A percentile compares a stretch with the other conserved stretches of the same genome.
Evolutionary conservation across 768 basidiomycete species (phyloP).

Genomic region (Suillus alpinus): DNA sequence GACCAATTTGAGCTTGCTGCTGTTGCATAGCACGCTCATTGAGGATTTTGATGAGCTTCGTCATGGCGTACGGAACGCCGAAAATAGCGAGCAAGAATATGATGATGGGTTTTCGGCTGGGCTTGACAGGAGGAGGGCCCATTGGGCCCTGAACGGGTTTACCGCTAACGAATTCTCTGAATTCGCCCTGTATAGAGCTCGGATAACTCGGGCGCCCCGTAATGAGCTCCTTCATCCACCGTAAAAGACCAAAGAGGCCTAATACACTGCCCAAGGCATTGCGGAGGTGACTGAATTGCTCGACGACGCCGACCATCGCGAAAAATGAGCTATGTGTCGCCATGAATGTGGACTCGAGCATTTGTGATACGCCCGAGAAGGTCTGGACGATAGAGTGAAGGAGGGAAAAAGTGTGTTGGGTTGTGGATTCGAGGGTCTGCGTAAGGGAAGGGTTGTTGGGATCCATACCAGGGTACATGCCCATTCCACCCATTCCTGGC

Average conservation of each 20-base stretch:
- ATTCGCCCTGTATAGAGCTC: conserved; percentile 57
- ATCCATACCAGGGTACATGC: conserved; percentile 41
- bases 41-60: conserved; percentile 79
- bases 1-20: conserved; percentile 35
- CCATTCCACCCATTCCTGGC: conserved; percentile 36
- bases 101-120: conserved; percentile 86
- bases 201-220: conserved; percentile 42
- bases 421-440: conserved; percentile 85
- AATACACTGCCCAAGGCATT: conserved; percentile 93
- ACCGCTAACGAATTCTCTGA: conserved; percentile 73
- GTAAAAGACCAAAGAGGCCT: conserved; percentile 83
- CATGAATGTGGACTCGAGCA: conserved; percentile 97
- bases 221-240: conserved; percentile 76
- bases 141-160: conserved; percentile 51
- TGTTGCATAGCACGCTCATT: conserved; percentile 57
- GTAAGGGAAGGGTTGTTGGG: conserved; percentile 65
- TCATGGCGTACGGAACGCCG: conserved; percentile 92
- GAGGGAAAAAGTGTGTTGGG: conserved; percentile 89
- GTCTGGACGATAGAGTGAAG: conserved; percentile 95
- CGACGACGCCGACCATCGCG: conserved; percentile 94
- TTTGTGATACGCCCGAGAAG: conserved; percentile 91
- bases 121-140: conserved; percentile 45
- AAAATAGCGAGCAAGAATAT: conserved; percentile 92
- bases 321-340: conserved; percentile 95
- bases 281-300: conserved; percentile 89